Percentiles rank a stretch among this genome's conserved stretches.
Evolutionary conservation across 768 basidiomycete species (phyloP).

Genomic region (Kwoniella sp.): DNA sequence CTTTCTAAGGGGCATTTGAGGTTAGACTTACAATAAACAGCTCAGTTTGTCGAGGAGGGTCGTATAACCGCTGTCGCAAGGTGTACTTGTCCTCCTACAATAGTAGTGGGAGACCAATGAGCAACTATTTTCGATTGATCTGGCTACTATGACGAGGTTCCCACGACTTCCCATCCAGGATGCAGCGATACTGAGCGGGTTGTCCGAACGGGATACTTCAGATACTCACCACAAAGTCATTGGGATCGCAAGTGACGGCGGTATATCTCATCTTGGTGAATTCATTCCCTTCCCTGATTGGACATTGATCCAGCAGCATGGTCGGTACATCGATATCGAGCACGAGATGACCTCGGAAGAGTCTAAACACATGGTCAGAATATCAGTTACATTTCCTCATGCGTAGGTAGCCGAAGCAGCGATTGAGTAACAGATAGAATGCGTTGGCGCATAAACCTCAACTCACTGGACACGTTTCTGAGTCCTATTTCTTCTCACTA

Average conservation of each 20-base stretch:
- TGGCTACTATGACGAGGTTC: no score
- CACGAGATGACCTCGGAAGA: conserved; percentile 89
- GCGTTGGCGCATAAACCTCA: no score
- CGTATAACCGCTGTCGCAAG: conserved; percentile 76
- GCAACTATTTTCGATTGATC: no score
- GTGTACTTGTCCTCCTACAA: conserved; percentile 69
- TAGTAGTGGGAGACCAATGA: no score
- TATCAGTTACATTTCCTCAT: not conserved
- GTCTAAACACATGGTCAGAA: conserved; percentile 58
- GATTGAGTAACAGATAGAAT: no score
- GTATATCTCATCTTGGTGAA: conserved; percentile 97
- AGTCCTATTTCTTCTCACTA: conserved; percentile 81
- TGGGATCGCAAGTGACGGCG: conserved; percentile 90
- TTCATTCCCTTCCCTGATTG: conserved; percentile 70
- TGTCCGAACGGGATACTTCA: not conserved
- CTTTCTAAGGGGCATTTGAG: no score
- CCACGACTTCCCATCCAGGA: no score
- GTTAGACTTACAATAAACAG: conserved; percentile 76
- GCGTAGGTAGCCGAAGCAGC: no score
- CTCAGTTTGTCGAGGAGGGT: conserved; percentile 80
- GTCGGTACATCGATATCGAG: conserved; percentile 81
- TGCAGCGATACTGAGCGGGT: no score
- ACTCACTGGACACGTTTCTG: conserved; percentile 77
- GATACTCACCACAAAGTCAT: conserved; percentile 69
- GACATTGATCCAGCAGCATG: conserved; percentile 81